A percentile compares a stretch with the other conserved stretches of the same genome.
phyloP scores from a whole-genome alignment of 768 basidiomycete genomes.

The Chiua virens region DNA sequence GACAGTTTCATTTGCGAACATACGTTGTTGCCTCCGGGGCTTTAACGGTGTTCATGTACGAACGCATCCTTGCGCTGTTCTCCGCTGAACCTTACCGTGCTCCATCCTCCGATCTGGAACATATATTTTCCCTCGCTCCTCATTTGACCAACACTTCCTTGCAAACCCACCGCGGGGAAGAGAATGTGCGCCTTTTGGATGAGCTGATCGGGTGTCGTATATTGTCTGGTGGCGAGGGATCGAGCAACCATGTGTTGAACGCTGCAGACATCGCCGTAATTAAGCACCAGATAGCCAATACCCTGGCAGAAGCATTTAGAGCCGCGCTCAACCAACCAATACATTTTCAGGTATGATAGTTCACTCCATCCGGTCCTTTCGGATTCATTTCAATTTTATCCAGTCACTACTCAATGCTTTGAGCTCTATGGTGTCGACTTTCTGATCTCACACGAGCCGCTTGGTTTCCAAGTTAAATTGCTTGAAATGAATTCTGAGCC shows the following conservation, averaged over 20 bases:
- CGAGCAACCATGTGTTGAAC: constrained; percentile 20
- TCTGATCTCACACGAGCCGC: constrained; percentile 54
- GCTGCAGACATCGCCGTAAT: constrained; percentile 48
- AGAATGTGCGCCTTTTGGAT: constrained; percentile 72
- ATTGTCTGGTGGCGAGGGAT: constrained; percentile 33
- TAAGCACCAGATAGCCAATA: constrained; percentile 57
- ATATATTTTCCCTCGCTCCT: constrained; percentile 44
- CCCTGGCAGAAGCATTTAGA: constrained; percentile 79
- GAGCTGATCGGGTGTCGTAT: constrained; percentile 73
- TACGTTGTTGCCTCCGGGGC: constrained; percentile 82
- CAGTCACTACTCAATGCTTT: constrained; percentile 90
- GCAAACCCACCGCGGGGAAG: constrained; percentile 66
- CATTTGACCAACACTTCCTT: constrained; percentile 94
- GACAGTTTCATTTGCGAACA: constrained; percentile 89
- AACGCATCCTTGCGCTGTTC: constrained; percentile 85
- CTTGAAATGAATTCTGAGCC: constrained; percentile 95
- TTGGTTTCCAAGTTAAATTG: constrained; percentile 61
- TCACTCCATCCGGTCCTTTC: not conserved
- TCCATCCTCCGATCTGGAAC: constrained; percentile 40
- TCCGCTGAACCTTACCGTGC: constrained; percentile 66
- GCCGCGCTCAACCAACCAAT: constrained; percentile 81
- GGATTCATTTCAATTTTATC: not conserved
- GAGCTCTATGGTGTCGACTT: constrained; percentile 97
- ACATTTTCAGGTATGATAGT: constrained; percentile 71
- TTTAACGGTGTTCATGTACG: constrained; percentile 77